Base-by-base conservation (phyloP, 768 basidiomycete species). In the Termitomyces sp. region DNA sequence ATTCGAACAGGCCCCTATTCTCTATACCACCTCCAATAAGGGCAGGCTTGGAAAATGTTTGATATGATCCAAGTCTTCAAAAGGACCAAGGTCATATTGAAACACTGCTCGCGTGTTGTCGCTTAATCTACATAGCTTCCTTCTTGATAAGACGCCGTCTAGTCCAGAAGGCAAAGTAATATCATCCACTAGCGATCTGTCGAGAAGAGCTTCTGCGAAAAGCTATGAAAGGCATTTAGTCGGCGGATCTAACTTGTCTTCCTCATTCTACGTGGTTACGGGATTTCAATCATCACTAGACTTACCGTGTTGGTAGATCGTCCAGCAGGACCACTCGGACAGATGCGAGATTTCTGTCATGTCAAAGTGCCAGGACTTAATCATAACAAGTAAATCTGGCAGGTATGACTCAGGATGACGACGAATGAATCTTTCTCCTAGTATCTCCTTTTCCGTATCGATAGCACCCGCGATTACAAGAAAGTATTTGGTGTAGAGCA, bases 381-480 rank as follows among this genome's bases (percentile, higher is more conserved):
- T 29, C 7, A 43, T 35, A 49, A 27, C n/a, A 25, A 36, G 35
- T 48, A 16, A 44, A 44, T 18, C 16, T 49, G 48, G 35, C 48
- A 49, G 48, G 22, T 49, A 16, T 49, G 48, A 49, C 48, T 49
- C 48, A 38, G 35, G n/a, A 49, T 49, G 48, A 49, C 48, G 5
- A 1, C 36, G 35, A 49, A 48, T 48, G 47, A 48, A 10, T 48
- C 23, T 25, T n/a, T n/a, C n/a, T n/a, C n/a, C n/a, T n/a, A n/a
- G 32, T 35, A 25, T 11, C 33, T n/a, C 10, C 23, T n/a, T 23
- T 16, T 35, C 32, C 15, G 5, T 20, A 13, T 13, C 20, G n/a
- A n/a, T 35, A 13, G 9, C 12, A 46, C 31, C n/a, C 3, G 10
- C 15, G 5, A 33, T 11, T 31, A 18, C 9, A n/a, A n/a, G n/a